phyloP scores from a whole-genome alignment of 169 alveolate genomes.

The Plasmodium coatneyi region DNA sequence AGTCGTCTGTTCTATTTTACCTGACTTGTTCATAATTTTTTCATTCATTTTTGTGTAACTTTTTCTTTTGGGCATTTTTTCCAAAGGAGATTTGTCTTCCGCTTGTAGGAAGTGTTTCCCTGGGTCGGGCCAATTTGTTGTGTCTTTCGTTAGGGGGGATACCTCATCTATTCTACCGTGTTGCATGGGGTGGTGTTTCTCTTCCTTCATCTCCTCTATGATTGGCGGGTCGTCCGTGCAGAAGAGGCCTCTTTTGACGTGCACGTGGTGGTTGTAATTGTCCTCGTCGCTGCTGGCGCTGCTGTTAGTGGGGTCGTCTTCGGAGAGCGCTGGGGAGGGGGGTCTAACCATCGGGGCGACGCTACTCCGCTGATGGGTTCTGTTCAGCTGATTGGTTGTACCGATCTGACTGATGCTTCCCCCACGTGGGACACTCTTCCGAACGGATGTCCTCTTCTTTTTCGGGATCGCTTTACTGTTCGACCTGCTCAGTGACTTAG shows the following conservation, averaged over 20 bases:
- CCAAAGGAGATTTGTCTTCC: slow-evolving; percentile 37
- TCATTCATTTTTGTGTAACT: neutral
- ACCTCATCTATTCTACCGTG: neutral
- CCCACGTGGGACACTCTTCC: neutral
- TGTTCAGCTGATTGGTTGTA: neutral
- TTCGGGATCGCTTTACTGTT: neutral
- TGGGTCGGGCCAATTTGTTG: neutral
- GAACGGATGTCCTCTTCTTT: neutral
- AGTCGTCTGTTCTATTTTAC: neutral
- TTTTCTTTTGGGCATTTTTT: slow-evolving; percentile 9
- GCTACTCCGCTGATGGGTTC: no score
- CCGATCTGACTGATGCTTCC: neutral
- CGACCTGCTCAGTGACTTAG: neutral
- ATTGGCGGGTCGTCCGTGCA: neutral
- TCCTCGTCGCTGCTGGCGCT: neutral
- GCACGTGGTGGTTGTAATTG: neutral
- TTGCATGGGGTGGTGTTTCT: neutral
- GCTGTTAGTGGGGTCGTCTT: neutral
- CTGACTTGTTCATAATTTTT: neutral
- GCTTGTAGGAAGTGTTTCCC: neutral
- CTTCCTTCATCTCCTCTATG: neutral
- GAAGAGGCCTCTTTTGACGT: neutral
- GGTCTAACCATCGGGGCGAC: no score
- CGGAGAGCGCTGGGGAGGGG: no score
- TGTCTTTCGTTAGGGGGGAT: neutral